phyloP scores from a whole-genome alignment of 305 asterid species.

The Rubia peregrina region DNA sequence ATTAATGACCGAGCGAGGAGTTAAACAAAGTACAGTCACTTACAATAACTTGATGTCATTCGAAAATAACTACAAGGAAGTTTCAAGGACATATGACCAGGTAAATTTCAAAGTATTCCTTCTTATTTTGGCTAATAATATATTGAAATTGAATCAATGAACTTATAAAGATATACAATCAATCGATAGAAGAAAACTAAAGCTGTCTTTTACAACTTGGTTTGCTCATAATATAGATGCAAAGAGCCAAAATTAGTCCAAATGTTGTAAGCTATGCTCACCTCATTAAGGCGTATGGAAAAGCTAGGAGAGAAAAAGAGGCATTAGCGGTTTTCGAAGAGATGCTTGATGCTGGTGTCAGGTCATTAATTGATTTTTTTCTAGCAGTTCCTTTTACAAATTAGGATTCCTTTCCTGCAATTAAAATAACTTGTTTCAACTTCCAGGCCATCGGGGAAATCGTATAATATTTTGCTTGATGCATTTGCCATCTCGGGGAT shows the following conservation, averaged over 20 bases:
- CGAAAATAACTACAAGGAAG: constrained; percentile 85
- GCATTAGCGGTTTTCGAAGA: constrained; percentile 94
- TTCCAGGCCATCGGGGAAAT: constrained; percentile 87
- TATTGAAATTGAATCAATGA: not conserved
- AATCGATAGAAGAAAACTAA: not conserved
- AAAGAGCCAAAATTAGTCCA: constrained; percentile 61
- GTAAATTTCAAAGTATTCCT: constrained; percentile 29
- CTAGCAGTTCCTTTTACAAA: not conserved
- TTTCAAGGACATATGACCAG: constrained; percentile 81
- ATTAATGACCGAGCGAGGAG: constrained; percentile 62
- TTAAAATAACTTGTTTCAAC: not conserved
- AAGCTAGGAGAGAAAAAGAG: constrained; percentile 97
- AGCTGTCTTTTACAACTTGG: not conserved
- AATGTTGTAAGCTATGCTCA: constrained; percentile 92
- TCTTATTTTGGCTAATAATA: not conserved
- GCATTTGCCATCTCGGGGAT: constrained; percentile 96
- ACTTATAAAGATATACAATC: not conserved
- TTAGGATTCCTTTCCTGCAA: constrained; percentile 2
- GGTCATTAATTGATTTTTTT: constrained; percentile 33
- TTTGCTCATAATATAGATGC: constrained; percentile 50
- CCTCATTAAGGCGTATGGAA: constrained; percentile 81
- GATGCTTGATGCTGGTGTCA: constrained; percentile 97
- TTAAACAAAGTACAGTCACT: constrained; percentile 68
- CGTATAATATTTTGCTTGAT: constrained; percentile 89
- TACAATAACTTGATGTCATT: constrained; percentile 95